Evolutionary conservation across 192 early-diverging fungal genomes (phyloP).

Genomic region (Pilobolus umbonatus): DNA sequence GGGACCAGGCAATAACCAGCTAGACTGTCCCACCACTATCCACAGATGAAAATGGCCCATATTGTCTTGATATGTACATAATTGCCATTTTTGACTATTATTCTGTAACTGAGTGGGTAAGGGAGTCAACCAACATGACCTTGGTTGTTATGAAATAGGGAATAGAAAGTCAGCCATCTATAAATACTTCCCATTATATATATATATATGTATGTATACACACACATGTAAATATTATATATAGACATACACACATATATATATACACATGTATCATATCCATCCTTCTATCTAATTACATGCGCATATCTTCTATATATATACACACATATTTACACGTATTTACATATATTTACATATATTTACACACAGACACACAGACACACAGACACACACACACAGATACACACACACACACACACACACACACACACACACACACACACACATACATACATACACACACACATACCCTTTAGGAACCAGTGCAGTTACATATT

Average conservation of each 20-base stretch:
- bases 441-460: too few relatives aligned
- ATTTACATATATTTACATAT: too few relatives aligned
- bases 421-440: too few relatives aligned
- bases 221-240: neutral
- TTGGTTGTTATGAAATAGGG: neutral
- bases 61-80: slow-evolving; percentile 2
- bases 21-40: neutral
- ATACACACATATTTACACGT: too few relatives aligned
- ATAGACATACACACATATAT: too few relatives aligned
- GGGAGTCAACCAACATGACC: slow-evolving; percentile 9
- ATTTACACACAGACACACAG: too few relatives aligned
- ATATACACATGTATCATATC: neutral
- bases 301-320: neutral
- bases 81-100: slow-evolving; percentile 6
- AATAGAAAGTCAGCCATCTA: too few relatives aligned
- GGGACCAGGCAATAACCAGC: neutral
- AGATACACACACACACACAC: too few relatives aligned
- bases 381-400: too few relatives aligned
- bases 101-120: neutral
- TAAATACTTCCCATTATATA: neutral
- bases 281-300: neutral
- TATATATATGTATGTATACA: neutral
- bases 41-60: slow-evolving; percentile 3
- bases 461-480: slow-evolving; percentile 9
- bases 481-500: neutral